Evolutionary conservation across 495 filamentous ascomycete species (phyloP), one percentile per base, ranked within the genome.

Genomic region (Aspergillus wentii): DNA sequence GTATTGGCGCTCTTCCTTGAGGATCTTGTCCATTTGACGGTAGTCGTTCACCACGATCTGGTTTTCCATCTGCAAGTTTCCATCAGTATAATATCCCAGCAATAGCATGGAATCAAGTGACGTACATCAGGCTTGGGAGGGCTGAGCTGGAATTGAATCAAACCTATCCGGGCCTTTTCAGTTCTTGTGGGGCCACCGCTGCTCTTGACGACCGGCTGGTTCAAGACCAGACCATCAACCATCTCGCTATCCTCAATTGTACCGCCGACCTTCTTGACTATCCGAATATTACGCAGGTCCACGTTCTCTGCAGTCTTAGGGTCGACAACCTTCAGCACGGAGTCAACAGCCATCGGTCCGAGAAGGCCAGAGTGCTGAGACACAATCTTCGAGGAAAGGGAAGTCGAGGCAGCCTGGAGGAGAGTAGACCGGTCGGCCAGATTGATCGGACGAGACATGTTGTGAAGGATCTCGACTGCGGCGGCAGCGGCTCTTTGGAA

Each of bases 31-130:
- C 92, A 98, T 98, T 65, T 98, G 92, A 42, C 92, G 76, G 75
- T 98, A 98, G 72, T 98, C 92, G 64, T 98, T 97, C 32, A 98
- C 92, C 7, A 94, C 83, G 48, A 98, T 95, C 63, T 92, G 88
- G 68, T 98, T 98, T 64, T 98, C 92, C 92, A 98, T 97, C 85
- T 92, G 44, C 38, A 44, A 36, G 44, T 26, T 22, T 10, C 22
- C 9, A 9, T 21, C n/a, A 17, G 11, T 17, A n/a, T n/a, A n/a
- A n/a, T n/a, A 39, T 17, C 8, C 15, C 27, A 4, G 16, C 16
- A 17, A n/a, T 8, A 30, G 35, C 4, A 38, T 17, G 23, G 8
- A 18, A 11, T 23, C 23, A 8, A 16, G 7, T 8, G 28, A 70
- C 82, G 53, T 71, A 92, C 86, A 67, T 98, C 92, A 46, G 92